Evolutionary conservation across 176 grass and related monocot genomes (phyloP).

Genomic region (Carex scoparia): DNA sequence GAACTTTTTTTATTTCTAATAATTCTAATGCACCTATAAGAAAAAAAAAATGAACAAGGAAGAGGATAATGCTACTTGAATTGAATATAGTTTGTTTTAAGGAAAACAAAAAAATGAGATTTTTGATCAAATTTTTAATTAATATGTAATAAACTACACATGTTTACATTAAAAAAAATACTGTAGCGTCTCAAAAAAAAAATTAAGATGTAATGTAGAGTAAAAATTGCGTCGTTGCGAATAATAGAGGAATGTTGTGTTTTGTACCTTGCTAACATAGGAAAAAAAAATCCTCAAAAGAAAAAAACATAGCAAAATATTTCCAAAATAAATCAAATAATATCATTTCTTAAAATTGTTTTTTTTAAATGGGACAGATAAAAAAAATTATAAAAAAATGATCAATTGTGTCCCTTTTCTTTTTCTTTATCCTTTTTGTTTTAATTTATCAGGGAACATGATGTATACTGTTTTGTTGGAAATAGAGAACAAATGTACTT

Average conservation of each 20-base stretch:
- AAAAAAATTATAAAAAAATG: background rate
- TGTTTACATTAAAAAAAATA: too few relatives aligned
- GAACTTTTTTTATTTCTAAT: background rate
- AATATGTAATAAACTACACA: too few relatives aligned
- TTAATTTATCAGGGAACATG: background rate
- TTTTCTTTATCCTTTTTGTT: background rate
- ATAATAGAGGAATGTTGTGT: too few relatives aligned
- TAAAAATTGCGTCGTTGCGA: too few relatives aligned
- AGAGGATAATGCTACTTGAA: background rate
- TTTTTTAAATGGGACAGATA: too few relatives aligned
- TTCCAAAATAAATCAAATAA: too few relatives aligned
- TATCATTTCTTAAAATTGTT: too few relatives aligned
- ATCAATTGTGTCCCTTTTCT: background rate
- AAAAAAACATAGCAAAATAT: too few relatives aligned
- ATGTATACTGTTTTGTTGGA: background rate
- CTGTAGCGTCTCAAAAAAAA: too few relatives aligned
- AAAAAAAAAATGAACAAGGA: background rate
- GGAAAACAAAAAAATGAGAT: background rate
- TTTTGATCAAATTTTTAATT: background rate
- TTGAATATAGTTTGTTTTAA: background rate
- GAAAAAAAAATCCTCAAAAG: too few relatives aligned
- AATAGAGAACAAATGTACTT: constrained; percentile 16
- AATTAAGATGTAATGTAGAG: too few relatives aligned
- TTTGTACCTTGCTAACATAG: too few relatives aligned
- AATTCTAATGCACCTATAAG: background rate